Conservation (phyloP, 1,284 basidiomycete genomes). For the Leccinum subrobustum region DNA sequence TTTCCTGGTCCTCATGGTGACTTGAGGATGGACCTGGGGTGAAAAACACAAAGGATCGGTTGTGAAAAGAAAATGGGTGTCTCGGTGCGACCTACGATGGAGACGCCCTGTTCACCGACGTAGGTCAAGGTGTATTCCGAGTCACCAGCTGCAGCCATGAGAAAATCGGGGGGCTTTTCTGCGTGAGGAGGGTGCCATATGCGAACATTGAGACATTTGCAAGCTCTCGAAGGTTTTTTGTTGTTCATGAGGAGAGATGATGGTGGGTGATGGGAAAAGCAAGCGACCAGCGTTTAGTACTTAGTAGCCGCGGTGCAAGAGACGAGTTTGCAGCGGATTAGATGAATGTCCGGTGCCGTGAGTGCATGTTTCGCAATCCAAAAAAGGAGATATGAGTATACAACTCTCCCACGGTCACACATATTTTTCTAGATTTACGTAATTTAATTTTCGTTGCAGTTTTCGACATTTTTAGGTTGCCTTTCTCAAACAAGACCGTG, state of each 20-base stretch:
- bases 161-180: constrained; percentile 34
- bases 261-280: constrained; percentile 20
- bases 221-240: constrained; percentile 38
- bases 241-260: constrained; percentile 13
- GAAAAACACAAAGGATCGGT: constrained; percentile 13
- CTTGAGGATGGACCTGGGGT: constrained; percentile 61
- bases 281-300: constrained; percentile 24
- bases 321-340: constrained; percentile 30
- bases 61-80: not conserved
- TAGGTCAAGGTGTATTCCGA: constrained; percentile 55
- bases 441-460: not conserved
- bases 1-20: constrained; percentile 64
- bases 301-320: constrained; percentile 13
- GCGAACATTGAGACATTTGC: constrained; percentile 71
- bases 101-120: constrained; percentile 66
- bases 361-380: constrained; percentile 26
- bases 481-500: constrained; percentile 3
- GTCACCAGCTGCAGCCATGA: constrained; percentile 33
- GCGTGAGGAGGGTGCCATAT: constrained; percentile 38
- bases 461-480: constrained; percentile 13
- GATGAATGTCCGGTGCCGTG: constrained; percentile 37
- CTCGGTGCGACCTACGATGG: constrained; percentile 48
- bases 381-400: constrained; percentile 22
- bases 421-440: not conserved
- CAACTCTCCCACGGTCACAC: constrained; percentile 28